Conservation (phyloP, 2,329 filamentous ascomycete species). For the Aschersonia sp. region DNA sequence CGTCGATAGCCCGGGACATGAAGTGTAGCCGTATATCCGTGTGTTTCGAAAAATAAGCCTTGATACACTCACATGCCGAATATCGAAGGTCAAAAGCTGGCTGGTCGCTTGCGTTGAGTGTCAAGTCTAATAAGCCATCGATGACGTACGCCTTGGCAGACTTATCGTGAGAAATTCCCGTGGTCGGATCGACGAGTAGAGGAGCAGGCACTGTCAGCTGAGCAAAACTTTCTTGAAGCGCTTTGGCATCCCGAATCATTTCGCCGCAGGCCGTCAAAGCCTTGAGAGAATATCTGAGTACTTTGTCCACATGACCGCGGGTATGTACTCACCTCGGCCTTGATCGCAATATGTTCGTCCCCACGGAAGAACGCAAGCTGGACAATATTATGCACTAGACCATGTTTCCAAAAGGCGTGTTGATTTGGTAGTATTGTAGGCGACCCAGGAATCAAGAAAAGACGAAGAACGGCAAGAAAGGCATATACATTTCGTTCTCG, state of each 20-base stretch:
- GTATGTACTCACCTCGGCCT: slow-evolving; percentile 50
- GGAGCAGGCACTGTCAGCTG: slow-evolving; percentile 64
- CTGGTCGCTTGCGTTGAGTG: slow-evolving; percentile 51
- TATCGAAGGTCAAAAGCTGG: slow-evolving; percentile 67
- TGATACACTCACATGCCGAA: slow-evolving; percentile 78
- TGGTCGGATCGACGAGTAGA: slow-evolving; percentile 21
- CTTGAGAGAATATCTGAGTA: slow-evolving; percentile 22
- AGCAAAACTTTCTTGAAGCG: slow-evolving; percentile 78
- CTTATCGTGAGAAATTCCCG: slow-evolving; percentile 31
- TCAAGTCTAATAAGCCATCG: slow-evolving; percentile 76
- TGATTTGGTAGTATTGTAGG: slow-evolving; percentile 74
- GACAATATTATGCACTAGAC: slow-evolving; percentile 64
- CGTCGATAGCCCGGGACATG: slow-evolving; percentile 74
- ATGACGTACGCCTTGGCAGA: slow-evolving; percentile 69
- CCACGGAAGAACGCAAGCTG: slow-evolving; percentile 66
- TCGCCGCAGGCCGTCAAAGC: slow-evolving; percentile 78
- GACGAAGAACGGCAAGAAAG: slow-evolving; percentile 67
- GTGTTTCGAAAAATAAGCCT: slow-evolving; percentile 82
- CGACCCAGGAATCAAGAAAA: slow-evolving; percentile 76
- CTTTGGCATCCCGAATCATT: slow-evolving; percentile 67
- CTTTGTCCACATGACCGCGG: neutral
- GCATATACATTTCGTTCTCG: slow-evolving; percentile 87
- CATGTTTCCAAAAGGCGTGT: slow-evolving; percentile 69
- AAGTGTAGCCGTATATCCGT: slow-evolving; percentile 74
- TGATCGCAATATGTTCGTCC: slow-evolving; percentile 57